These are phyloP conservation scores for Zygosaccharomyces pseudobailii DNA, from an alignment of 1,139 yeast species.

Conservation along the genomic window DNA sequence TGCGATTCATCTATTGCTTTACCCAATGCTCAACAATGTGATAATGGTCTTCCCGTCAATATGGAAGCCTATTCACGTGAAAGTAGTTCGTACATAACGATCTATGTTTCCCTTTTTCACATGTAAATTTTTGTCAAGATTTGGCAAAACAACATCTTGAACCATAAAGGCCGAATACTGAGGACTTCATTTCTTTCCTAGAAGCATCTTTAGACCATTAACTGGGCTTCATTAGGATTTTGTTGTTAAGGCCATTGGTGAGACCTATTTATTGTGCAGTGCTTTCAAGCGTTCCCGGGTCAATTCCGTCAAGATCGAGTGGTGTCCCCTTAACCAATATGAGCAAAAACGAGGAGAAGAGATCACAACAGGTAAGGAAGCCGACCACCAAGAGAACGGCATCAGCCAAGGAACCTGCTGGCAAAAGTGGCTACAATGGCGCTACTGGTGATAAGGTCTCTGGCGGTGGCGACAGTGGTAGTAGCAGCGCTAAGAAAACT, in stretches of 20 bases:
- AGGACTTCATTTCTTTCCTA: not conserved
- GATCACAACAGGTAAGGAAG: not conserved
- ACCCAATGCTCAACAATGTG: not conserved
- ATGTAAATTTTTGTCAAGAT: not conserved
- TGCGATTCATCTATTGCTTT: not conserved
- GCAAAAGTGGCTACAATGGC: not conserved
- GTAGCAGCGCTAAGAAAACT: not conserved
- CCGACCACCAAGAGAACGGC: not conserved
- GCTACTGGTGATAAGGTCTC: not conserved
- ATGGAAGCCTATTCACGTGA: not conserved
- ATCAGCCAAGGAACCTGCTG: not conserved
- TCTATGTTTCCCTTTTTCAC: not conserved
- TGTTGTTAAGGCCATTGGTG: not conserved
- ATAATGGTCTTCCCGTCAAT: not conserved
- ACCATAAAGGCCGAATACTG: not conserved
- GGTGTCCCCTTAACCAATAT: conserved; percentile 1
- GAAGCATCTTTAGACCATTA: not conserved
- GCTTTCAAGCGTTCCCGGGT: not conserved
- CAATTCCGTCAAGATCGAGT: not conserved
- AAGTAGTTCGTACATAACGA: not conserved
- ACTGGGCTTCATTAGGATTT: not conserved
- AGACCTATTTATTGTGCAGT: not conserved
- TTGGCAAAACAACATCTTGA: not conserved
- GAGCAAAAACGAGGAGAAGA: conserved; percentile 2
- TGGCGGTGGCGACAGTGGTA: not conserved